Conservation (phyloP, 805 yeast genomes). For the Huiozyma sinensis region DNA sequence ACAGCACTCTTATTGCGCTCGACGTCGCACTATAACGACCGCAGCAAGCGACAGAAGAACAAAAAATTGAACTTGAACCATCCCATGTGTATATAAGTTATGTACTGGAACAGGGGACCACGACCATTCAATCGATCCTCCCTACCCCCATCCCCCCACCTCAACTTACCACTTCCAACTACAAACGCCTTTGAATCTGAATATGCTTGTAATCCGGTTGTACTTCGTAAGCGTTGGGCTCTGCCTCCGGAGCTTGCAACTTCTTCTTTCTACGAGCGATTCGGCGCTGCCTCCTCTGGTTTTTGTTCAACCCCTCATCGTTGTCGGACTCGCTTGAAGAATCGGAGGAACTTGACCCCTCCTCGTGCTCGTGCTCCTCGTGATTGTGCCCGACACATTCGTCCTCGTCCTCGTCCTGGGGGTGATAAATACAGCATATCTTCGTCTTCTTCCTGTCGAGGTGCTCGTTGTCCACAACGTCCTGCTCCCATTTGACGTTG, state of each 20-base stretch:
- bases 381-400: conserved; percentile 3
- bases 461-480: conserved; percentile 81
- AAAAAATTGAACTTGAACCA: no score
- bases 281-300: conserved; percentile 27
- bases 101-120: no score
- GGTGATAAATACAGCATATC: conserved; percentile 82
- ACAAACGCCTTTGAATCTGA: conserved; percentile 1
- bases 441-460: conserved; percentile 84
- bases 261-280: conserved; percentile 27
- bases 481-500: conserved; percentile 74
- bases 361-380: conserved; percentile 10
- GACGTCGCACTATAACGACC: conserved; percentile 33
- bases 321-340: conserved; percentile 33
- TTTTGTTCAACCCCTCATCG: conserved; percentile 25
- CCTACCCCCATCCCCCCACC: no score
- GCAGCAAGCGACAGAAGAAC: no score
- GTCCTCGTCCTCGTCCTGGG: conserved; percentile 53
- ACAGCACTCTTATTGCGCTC: conserved; percentile 54
- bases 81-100: neutral
- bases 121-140: no score
- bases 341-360: conserved; percentile 21
- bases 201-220: conserved; percentile 54
- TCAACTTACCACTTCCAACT: no score
- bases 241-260: conserved; percentile 3
- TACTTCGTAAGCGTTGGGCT: conserved; percentile 78